A percentile compares a stretch with the other conserved stretches of the same genome.
These are phyloP conservation scores for Penicillium sp. DNA, from an alignment of 2,329 filamentous ascomycete genomes.

Conservation along the genomic window DNA sequence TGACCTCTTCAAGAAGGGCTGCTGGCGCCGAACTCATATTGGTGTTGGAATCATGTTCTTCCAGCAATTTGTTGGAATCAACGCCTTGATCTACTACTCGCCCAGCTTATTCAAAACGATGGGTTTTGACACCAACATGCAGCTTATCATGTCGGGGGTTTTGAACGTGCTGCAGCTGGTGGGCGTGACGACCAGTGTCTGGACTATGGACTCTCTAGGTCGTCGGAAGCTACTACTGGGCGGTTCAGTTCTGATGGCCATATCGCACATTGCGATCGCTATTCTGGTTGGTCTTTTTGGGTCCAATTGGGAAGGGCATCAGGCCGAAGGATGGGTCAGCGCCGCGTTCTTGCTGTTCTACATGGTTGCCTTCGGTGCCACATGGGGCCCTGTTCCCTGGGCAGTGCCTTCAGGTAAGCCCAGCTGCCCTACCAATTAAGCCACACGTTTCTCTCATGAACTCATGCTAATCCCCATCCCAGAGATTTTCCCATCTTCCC, in stretches of 20 bases:
- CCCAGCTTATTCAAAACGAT: slow-evolving; percentile 60
- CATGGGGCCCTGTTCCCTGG: slow-evolving; percentile 57
- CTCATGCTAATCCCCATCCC: slow-evolving; percentile 33
- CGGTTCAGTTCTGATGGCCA: slow-evolving; percentile 50
- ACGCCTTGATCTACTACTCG: slow-evolving; percentile 62
- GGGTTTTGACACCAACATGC: slow-evolving; percentile 48
- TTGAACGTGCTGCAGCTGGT: slow-evolving; percentile 55
- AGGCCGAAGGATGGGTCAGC: slow-evolving; percentile 56
- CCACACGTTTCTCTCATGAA: not conserved
- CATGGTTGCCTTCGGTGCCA: slow-evolving; percentile 63
- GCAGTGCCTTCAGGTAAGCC: slow-evolving; percentile 42
- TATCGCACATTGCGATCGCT: slow-evolving; percentile 55
- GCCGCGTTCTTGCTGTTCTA: slow-evolving; percentile 64
- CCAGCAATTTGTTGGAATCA: slow-evolving; percentile 59
- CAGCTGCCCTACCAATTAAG: not conserved
- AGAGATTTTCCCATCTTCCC: slow-evolving; percentile 65
- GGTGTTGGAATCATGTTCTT: slow-evolving; percentile 60
- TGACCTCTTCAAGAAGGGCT: slow-evolving; percentile 55
- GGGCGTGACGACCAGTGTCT: slow-evolving; percentile 51
- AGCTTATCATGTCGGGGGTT: slow-evolving; percentile 57
- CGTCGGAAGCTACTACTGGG: slow-evolving; percentile 50
- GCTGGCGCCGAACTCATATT: slow-evolving; percentile 54
- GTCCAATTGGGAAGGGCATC: slow-evolving; percentile 54
- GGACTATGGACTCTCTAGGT: slow-evolving; percentile 53
- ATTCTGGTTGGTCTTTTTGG: slow-evolving; percentile 57